Conservation (phyloP, 148 eudicot species). For the Selenicereus undatus region DNA sequence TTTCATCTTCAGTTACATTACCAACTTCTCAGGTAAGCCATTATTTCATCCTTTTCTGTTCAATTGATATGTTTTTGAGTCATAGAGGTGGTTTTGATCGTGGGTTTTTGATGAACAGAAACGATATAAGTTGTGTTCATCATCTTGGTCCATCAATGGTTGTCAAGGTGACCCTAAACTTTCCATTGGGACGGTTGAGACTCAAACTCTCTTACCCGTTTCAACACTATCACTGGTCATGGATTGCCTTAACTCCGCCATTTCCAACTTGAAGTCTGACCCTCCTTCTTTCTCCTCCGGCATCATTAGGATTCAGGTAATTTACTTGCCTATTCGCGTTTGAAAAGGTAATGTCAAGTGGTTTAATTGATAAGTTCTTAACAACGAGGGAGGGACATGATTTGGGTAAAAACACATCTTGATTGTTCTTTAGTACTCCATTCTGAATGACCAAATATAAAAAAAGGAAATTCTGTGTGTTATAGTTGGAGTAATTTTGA, state of each 20-base stretch:
- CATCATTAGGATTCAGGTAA: slow-evolving; percentile 83
- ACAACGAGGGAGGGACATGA: no score
- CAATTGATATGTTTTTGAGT: background rate
- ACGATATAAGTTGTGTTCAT: slow-evolving; percentile 22
- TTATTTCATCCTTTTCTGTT: background rate
- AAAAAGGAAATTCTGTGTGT: no score
- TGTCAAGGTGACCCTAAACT: slow-evolving; percentile 51
- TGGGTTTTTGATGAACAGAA: slow-evolving; percentile 12
- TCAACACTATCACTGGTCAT: slow-evolving; percentile 43
- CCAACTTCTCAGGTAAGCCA: background rate
- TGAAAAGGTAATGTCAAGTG: no score
- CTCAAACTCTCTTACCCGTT: slow-evolving; percentile 54
- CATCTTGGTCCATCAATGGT: slow-evolving; percentile 69
- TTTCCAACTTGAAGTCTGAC: slow-evolving; percentile 40
- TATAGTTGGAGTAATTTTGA: no score
- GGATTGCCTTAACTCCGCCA: slow-evolving; percentile 47
- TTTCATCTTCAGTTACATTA: slow-evolving; percentile 1
- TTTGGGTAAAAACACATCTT: no score
- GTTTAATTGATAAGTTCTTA: no score
- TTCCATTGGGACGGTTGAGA: slow-evolving; percentile 55
- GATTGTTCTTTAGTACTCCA: no score
- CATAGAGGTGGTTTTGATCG: background rate
- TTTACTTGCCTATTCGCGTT: background rate
- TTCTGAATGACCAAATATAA: no score
- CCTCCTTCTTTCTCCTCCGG: slow-evolving; percentile 63